Evolutionary conservation across 2,329 filamentous ascomycete genomes (phyloP).

Genomic region (Cladosporium sp.): DNA sequence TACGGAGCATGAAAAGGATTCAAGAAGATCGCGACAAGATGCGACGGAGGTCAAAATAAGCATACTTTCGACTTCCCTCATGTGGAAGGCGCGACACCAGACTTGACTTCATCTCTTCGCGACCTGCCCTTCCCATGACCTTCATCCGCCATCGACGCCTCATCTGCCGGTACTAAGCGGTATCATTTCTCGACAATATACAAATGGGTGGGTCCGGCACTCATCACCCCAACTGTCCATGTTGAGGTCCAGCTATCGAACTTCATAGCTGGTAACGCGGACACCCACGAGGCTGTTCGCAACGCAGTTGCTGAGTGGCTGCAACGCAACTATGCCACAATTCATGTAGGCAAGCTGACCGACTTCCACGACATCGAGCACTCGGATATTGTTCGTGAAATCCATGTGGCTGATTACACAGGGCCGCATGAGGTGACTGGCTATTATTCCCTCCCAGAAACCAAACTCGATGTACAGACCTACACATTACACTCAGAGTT

Average conservation of each 20-base stretch:
- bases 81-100: neutral
- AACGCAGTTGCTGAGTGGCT: constrained; percentile 35
- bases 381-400: constrained; percentile 29
- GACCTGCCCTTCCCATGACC: neutral
- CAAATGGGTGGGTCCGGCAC: constrained; percentile 12
- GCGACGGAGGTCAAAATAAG: neutral
- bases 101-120: neutral
- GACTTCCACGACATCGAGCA: constrained; percentile 23
- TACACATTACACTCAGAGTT: constrained; percentile 35
- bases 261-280: neutral
- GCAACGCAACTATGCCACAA: constrained; percentile 7
- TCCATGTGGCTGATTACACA: constrained; percentile 38
- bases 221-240: constrained; percentile 34
- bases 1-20: neutral
- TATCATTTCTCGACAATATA: too few species aligned
- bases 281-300: constrained; percentile 28
- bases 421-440: constrained; percentile 21
- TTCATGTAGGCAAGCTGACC: constrained; percentile 19
- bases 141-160: neutral
- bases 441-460: constrained; percentile 29
- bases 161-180: too few species aligned
- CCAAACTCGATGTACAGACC: constrained; percentile 40
- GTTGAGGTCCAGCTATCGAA: constrained; percentile 34
- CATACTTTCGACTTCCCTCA: neutral
- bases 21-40: neutral